Base-by-base conservation (phyloP, 805 yeast species). In the Yamadazyma kitorensis region DNA sequence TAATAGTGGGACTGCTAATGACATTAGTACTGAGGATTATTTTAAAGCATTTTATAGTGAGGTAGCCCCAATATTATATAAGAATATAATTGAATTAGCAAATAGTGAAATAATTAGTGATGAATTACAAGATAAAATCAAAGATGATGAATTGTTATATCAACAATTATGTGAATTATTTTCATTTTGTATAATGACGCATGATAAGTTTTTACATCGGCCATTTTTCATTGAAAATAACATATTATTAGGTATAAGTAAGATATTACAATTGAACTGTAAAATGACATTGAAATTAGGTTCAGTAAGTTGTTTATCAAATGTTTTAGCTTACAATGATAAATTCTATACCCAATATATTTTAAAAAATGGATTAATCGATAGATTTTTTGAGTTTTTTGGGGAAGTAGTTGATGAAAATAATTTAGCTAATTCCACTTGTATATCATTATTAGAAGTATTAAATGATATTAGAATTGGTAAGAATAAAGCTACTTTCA, bases 391-490 rank as follows among this genome's bases (percentile, higher is more conserved):
- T 37, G 50, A 55, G 1, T 61, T 77, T 31, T 64, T 84, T 41
- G 57, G 63, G 15, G 70, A 63, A 10, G 72, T 76, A 7, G 62
- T 70, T 5, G 57, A 64, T 19, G 57, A 59, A 24, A 78, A 84
- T 52, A 83, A 80, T 50, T 59, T 88, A 39, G 71, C 83, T 3
- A 83, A 78, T 49, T 87, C 96, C 0, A 74, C 89, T 5, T 74
- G 91, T 43, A 64, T 87, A 29, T 88, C 84, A 52, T 64, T 89
- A 15, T 61, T 80, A 21, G 82, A 76, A 45, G 64, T 70, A 14
- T 24, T 43, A n/a, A 23, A 50, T 59, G 24, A 41, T 48, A 20
- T 50, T 45, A 37, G 57, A 51, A 31, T 54, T 56, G 38, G 60
- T 49, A 28, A 31, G 25, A 36, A 36, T 19, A 43, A 31, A 15